Conservation (phyloP, 2,329 filamentous ascomycete genomes). For the Fusarium nodosum region DNA sequence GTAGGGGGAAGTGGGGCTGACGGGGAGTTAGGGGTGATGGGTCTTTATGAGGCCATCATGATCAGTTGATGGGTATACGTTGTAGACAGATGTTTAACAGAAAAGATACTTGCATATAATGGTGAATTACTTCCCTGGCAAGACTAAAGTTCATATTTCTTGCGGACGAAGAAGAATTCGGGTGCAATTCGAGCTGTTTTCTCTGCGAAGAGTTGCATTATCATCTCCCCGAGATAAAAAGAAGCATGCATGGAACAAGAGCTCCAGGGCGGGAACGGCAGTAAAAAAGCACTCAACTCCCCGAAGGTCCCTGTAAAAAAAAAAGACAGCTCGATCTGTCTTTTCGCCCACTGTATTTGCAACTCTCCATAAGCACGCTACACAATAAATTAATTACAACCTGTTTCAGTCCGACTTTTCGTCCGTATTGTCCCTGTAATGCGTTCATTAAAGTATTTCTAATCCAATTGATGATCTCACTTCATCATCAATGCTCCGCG, state of each 20-base stretch:
- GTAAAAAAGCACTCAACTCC: slow-evolving; percentile 26
- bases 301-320: slow-evolving; percentile 23
- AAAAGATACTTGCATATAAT: no score
- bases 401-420: not conserved
- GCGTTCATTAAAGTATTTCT: slow-evolving; percentile 22
- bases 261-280: slow-evolving; percentile 5
- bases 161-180: fast-evolving
- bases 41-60: slow-evolving; percentile 30
- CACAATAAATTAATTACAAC: slow-evolving; percentile 1
- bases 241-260: slow-evolving; percentile 31
- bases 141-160: not conserved
- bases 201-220: not conserved
- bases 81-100: not conserved
- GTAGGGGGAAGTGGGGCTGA: slow-evolving; percentile 33
- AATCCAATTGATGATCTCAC: slow-evolving; percentile 34
- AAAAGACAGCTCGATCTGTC: not conserved
- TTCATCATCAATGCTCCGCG: slow-evolving; percentile 17
- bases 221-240: slow-evolving; percentile 33
- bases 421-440: slow-evolving; percentile 1
- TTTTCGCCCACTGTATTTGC: not conserved
- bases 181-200: not conserved
- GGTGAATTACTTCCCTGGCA: fast-evolving
- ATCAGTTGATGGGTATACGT: slow-evolving; percentile 7
- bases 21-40: slow-evolving; percentile 37
- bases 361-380: not conserved